Evolutionary conservation across 148 eudicot species (phyloP), one percentile per base, ranked within the genome.

Genomic region (Diospyros lotus): DNA sequence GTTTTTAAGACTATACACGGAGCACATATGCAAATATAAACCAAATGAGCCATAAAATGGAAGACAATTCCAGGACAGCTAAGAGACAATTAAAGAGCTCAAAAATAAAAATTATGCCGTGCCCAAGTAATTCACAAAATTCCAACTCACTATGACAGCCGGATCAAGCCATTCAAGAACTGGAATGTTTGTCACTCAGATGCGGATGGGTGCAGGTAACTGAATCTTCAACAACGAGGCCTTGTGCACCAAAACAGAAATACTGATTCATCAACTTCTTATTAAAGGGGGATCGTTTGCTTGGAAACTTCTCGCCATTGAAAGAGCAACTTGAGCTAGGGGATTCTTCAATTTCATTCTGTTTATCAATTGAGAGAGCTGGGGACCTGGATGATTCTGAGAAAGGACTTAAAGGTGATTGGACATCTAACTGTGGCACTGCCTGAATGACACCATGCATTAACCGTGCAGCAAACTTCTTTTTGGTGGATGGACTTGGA

Each of bases 211-310:
- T 70, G 64, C 73, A 51, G 4, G 76, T 52, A 66, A 72, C 61
- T 0, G 88, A 70, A 44, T 86, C 86, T 52, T 91, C 89, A 2
- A 80, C 82, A 28, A 84, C 86, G 39, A 92, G 69, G 68, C 96
- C 92, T 77, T 89, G 93, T 75, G 91, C 89, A 11, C 98, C 98
- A 70, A 90, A 92, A 75, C 98, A 94, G 74, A 94, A 82, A 72
- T 87, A 92, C n/a, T 85, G 88, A 71, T 92, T 90, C 91, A 92
- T 87, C 81, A 80, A 73, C 73, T 81, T 81, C 82, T 84, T 80
- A 62, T 84, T 89, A 28, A 86, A 84, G 1, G 98, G 85, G 44
- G 80, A 66, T 2, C 75, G 83, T 46, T 60, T 81, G 58, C 42
- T 58, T 43, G 70, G 62, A 12, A 78, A 52, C 14, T 78, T 83